Evolutionary conservation across 2,329 filamentous ascomycete species (phyloP).

Genomic region (Fusarium globosum): DNA sequence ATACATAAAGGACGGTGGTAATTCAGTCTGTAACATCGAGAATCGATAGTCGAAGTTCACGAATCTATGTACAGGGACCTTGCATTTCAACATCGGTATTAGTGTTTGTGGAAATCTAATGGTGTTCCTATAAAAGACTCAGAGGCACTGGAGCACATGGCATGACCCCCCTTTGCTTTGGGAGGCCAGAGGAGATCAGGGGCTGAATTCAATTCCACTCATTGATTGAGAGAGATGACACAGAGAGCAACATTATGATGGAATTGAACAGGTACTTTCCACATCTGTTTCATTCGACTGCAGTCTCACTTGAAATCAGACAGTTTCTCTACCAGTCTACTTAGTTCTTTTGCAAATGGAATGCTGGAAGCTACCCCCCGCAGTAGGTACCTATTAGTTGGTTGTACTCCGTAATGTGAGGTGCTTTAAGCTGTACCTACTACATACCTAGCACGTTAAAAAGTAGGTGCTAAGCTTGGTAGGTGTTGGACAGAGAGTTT

Average conservation of each 20-base stretch:
- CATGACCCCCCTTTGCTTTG: slow-evolving; percentile 5
- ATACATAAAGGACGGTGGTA: not conserved
- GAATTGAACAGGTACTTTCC: slow-evolving; percentile 5
- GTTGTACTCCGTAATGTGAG: not conserved
- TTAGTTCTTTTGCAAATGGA: not conserved
- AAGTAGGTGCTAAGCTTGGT: not conserved
- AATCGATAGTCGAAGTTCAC: not conserved
- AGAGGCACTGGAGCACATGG: not conserved
- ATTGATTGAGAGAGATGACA: slow-evolving; percentile 16
- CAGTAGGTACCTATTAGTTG: slow-evolving; percentile 2
- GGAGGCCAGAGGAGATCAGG: not conserved
- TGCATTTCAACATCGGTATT: not conserved
- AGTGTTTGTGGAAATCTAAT: not conserved
- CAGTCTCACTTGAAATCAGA: not conserved
- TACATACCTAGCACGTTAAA: not conserved
- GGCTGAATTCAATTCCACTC: slow-evolving; percentile 32
- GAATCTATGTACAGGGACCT: not conserved
- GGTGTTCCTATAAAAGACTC: not conserved
- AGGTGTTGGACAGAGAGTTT: slow-evolving; percentile 36
- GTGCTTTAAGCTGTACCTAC: slow-evolving; percentile 3
- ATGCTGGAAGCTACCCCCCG: slow-evolving; percentile 12
- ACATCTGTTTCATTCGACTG: not conserved
- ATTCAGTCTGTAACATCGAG: not conserved
- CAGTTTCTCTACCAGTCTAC: not conserved
- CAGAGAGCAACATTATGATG: slow-evolving; percentile 9